These are phyloP conservation scores for Fusarium incarnatum DNA, from an alignment of 2,329 filamentous ascomycete species.

Conservation along the genomic window DNA sequence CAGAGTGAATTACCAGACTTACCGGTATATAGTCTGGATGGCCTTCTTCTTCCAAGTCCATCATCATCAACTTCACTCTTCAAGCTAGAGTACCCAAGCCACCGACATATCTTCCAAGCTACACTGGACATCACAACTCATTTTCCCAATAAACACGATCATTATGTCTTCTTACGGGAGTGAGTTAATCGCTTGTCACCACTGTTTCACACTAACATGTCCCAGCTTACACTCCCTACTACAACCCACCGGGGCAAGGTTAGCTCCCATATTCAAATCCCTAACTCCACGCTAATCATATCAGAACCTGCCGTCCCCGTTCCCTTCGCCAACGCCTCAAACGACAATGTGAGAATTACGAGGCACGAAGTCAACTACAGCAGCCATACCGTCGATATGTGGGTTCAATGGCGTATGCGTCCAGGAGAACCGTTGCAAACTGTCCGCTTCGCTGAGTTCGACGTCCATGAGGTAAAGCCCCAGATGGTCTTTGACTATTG, in stretches of 20 bases:
- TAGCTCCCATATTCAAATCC: rapidly evolving
- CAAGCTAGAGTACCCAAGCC: rapidly evolving
- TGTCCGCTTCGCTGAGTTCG: not conserved
- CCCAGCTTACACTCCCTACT: not conserved
- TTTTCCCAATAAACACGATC: not conserved
- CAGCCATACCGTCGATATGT: not conserved
- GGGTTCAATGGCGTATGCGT: not conserved
- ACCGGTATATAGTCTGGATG: not conserved
- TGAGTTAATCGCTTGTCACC: not conserved
- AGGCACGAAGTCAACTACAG: not conserved
- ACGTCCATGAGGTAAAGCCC: not conserved
- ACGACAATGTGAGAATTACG: not conserved
- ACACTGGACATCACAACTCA: not conserved
- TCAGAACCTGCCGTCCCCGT: not conserved
- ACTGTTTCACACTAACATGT: not conserved
- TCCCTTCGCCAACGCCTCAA: rapidly evolving
- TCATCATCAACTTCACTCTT: not conserved
- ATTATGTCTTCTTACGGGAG: not conserved
- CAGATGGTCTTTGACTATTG: not conserved
- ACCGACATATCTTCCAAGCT: not conserved
- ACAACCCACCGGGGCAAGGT: not conserved
- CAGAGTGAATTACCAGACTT: too few species aligned
- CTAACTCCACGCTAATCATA: not conserved
- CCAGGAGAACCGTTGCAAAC: rapidly evolving
- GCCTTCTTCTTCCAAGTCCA: too few species aligned